phyloP scores from a whole-genome alignment of 192 early-diverging fungal species.

The Funneliformis mosseae region DNA sequence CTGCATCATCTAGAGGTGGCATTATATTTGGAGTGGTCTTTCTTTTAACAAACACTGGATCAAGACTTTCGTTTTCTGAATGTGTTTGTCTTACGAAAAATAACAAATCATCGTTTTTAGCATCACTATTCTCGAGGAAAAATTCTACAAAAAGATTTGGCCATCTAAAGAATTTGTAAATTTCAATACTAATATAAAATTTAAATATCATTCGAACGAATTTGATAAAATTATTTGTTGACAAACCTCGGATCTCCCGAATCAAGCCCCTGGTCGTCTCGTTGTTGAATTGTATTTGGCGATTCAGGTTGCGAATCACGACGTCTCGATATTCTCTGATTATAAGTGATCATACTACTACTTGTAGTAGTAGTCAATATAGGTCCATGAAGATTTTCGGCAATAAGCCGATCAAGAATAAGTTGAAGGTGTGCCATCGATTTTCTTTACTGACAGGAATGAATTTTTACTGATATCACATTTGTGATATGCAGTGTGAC shows the following conservation, averaged over 20 bases:
- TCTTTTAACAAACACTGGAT: slow-evolving; percentile 85
- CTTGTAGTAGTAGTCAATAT: slow-evolving; percentile 45
- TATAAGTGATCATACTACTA: background rate
- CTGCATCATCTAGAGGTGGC: slow-evolving; percentile 67
- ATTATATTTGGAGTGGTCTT: slow-evolving; percentile 61
- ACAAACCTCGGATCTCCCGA: slow-evolving; percentile 57
- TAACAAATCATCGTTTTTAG: slow-evolving; percentile 80
- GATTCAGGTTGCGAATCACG: slow-evolving; percentile 7
- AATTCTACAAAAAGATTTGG: slow-evolving; percentile 66
- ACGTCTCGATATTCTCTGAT: background rate
- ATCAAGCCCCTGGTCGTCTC: slow-evolving; percentile 53
- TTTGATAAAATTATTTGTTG: background rate
- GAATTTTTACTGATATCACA: no score
- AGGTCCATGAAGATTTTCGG: slow-evolving; percentile 67
- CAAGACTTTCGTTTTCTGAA: slow-evolving; percentile 47
- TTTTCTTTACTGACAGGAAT: background rate
- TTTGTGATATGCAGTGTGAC: no score
- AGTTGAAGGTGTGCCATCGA: slow-evolving; percentile 48
- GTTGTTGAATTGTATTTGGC: slow-evolving; percentile 22
- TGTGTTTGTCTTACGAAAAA: slow-evolving; percentile 76
- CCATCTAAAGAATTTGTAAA: slow-evolving; percentile 47
- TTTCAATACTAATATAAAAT: background rate
- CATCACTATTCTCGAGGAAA: slow-evolving; percentile 70
- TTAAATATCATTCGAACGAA: background rate
- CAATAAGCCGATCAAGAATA: slow-evolving; percentile 56